Conservation (phyloP, 257 asterid species). For the Paraleonurus japonicus region DNA sequence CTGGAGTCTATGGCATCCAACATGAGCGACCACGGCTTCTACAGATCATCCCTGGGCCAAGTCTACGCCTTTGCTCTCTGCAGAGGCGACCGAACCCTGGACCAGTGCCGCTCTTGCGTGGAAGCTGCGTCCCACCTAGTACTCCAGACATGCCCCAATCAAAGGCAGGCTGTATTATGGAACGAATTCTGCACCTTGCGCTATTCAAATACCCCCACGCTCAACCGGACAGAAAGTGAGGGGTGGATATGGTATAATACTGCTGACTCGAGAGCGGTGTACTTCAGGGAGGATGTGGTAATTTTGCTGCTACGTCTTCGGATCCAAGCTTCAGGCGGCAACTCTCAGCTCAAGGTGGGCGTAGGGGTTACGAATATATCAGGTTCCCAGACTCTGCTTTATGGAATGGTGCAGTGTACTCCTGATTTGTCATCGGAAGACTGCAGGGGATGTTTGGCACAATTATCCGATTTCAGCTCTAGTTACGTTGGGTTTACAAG, state of each 20-base stretch:
- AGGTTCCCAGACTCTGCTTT: neutral
- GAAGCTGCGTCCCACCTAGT: neutral
- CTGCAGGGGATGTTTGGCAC: too few species aligned
- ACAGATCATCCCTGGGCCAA: neutral
- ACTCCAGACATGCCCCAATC: neutral
- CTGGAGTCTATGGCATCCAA: neutral
- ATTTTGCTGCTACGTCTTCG: neutral
- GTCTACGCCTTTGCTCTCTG: neutral
- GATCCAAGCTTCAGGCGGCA: constrained; percentile 20
- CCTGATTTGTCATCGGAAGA: constrained; percentile 22
- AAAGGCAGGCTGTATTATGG: neutral
- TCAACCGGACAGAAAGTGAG: too few species aligned
- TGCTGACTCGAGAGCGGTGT: too few species aligned
- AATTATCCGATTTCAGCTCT: too few species aligned
- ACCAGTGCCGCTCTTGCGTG: neutral
- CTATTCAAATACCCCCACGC: neutral
- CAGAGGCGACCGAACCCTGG: neutral
- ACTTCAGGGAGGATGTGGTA: neutral
- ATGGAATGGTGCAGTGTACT: constrained; percentile 20
- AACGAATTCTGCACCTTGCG: neutral
- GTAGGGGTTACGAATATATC: neutral
- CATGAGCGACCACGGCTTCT: neutral
- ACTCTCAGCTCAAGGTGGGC: neutral
- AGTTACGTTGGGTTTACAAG: too few species aligned
- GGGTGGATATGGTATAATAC: too few species aligned